Conservation (phyloP, 345 rosid species). For the Populus tremula region DNA sequence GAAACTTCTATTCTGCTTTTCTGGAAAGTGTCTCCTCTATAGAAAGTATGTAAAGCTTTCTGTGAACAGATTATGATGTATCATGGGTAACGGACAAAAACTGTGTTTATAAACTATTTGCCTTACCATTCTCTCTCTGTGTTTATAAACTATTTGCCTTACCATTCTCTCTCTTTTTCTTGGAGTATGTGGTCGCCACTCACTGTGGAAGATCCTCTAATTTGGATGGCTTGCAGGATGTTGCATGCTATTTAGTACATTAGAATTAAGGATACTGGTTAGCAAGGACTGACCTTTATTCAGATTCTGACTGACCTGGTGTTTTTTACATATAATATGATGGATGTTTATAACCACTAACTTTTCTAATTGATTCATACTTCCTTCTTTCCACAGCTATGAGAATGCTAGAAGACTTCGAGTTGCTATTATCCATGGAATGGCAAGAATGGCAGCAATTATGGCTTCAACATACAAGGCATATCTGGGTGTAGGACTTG, state of each 20-base stretch:
- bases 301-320: background rate
- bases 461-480: conserved; percentile 96
- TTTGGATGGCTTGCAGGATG: background rate
- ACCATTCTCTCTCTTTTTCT: background rate
- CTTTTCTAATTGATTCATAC: conserved; percentile 1
- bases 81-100: background rate
- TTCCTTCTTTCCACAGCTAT: conserved; percentile 42
- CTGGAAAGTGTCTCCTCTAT: background rate
- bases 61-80: background rate
- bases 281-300: background rate
- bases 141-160: background rate
- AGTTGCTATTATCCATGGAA: conserved; percentile 76
- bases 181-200: background rate
- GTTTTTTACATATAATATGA: background rate
- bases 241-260: background rate
- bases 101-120: background rate
- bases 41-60: background rate
- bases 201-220: background rate
- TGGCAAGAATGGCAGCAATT: conserved; percentile 94
- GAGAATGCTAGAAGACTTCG: conserved; percentile 73
- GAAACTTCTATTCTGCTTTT: background rate
- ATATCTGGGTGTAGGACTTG: conserved; percentile 95
- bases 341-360: background rate
- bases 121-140: background rate
- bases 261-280: background rate